These are phyloP conservation scores for Ascomycota sp. DNA, from an alignment of 2,329 filamentous ascomycete species.

Conservation along the genomic window DNA sequence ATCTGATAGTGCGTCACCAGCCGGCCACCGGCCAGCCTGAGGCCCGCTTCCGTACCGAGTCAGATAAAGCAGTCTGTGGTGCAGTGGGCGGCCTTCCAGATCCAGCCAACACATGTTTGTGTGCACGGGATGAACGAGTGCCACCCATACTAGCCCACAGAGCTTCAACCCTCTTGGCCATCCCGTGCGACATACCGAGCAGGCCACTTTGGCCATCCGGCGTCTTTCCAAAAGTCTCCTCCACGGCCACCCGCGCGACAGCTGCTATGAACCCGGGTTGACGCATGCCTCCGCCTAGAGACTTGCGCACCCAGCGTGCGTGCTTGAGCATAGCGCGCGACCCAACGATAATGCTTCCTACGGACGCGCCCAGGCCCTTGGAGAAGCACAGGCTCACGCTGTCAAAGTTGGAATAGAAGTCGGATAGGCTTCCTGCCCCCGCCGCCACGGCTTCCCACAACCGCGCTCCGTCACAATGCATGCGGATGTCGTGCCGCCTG, in stretches of 20 bases:
- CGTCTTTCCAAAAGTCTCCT: constrained; percentile 20
- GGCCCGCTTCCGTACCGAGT: constrained; percentile 19
- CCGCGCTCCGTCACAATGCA: constrained; percentile 64
- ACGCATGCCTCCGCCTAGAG: constrained; percentile 53
- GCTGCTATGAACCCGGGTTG: constrained; percentile 56
- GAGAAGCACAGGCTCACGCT: constrained; percentile 61
- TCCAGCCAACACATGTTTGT: constrained; percentile 92
- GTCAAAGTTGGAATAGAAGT: constrained; percentile 51
- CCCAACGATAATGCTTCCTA: constrained; percentile 56
- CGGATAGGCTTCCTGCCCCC: constrained; percentile 43
- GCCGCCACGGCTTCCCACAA: constrained; percentile 65
- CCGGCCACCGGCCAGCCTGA: constrained; percentile 19
- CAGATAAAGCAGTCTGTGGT: constrained; percentile 15
- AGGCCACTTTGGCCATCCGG: constrained; percentile 28
- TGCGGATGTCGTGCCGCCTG: constrained; percentile 36
- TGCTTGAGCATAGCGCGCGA: constrained; percentile 14
- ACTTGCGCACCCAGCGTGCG: constrained; percentile 36
- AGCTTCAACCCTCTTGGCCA: constrained; percentile 43
- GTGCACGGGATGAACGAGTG: constrained; percentile 45
- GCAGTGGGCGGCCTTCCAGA: constrained; percentile 36
- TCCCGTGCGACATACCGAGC: constrained; percentile 37
- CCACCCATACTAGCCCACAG: constrained; percentile 54
- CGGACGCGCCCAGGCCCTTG: constrained; percentile 65
- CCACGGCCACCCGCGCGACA: constrained; percentile 47
- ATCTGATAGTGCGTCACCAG: constrained; percentile 39